Evolutionary conservation across 495 filamentous ascomycete genomes (phyloP).

Genomic region (Neurospora sp.): DNA sequence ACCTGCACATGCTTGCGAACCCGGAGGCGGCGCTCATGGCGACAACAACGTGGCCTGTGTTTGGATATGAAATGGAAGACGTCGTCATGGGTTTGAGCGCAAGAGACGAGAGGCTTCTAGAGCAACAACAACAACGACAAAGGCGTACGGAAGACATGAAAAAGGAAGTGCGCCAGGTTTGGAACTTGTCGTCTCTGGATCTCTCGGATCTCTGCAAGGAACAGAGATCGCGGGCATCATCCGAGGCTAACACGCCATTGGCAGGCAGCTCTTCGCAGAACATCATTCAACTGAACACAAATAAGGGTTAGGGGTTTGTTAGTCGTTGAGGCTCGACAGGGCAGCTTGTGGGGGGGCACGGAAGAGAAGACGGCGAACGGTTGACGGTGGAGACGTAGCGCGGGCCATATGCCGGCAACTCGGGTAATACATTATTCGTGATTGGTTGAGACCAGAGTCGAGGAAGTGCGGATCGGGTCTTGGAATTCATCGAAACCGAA

Average conservation of each 20-base stretch:
- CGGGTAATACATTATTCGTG: constrained; percentile 18
- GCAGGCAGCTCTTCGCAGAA: background rate
- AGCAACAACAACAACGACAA: background rate
- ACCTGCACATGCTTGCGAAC: constrained; percentile 5
- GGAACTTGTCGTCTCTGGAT: background rate
- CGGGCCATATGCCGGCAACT: constrained; percentile 20
- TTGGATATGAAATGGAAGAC: background rate
- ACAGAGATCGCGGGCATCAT: background rate
- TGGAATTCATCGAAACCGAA: constrained; percentile 7
- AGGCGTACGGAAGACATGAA: background rate
- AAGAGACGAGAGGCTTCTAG: background rate
- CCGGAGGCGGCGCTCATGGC: background rate
- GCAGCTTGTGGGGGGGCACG: background rate
- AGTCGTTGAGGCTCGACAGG: background rate
- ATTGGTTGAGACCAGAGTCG: constrained; percentile 10
- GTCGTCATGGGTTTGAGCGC: background rate
- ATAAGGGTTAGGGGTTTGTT: background rate
- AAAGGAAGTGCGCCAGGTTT: background rate
- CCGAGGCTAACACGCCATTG: background rate
- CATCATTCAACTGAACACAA: background rate
- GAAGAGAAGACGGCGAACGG: background rate
- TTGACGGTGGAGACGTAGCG: background rate
- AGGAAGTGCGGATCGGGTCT: constrained; percentile 13
- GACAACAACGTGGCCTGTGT: background rate
- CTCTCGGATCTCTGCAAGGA: background rate